These are phyloP conservation scores for Viridothelium virens DNA, from an alignment of 495 filamentous ascomycete species.

Conservation along the genomic window DNA sequence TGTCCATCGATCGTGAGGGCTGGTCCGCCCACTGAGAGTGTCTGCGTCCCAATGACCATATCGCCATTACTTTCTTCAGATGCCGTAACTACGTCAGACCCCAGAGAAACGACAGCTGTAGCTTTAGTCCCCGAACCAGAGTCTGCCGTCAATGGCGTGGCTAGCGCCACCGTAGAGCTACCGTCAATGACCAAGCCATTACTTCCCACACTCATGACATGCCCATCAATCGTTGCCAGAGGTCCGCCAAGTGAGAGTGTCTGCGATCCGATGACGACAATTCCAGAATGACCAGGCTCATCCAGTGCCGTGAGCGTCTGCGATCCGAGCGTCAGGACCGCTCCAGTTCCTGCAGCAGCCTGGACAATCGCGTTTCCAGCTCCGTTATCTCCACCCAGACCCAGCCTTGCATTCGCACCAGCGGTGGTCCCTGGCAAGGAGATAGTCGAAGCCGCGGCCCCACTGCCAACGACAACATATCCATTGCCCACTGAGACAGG, in stretches of 20 bases:
- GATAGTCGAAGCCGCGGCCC: background rate
- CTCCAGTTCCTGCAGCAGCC: background rate
- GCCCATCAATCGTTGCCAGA: constrained; percentile 7
- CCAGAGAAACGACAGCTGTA: background rate
- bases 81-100: background rate
- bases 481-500: background rate
- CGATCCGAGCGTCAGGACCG: background rate
- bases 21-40: background rate
- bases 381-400: background rate
- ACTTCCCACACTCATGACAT: constrained; percentile 12
- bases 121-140: background rate
- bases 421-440: background rate
- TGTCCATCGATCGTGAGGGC: background rate
- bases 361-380: background rate
- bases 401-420: background rate
- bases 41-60: background rate
- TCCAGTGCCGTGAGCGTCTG: background rate
- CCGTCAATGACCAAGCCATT: constrained; percentile 11
- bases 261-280: background rate
- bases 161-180: constrained; percentile 12
- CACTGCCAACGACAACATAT: background rate
- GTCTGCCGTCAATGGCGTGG: background rate
- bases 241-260: constrained; percentile 17
- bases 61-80: background rate
- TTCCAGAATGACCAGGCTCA: background rate